Evolutionary conservation across 768 basidiomycete genomes (phyloP).

Genomic region (Lactarius pseudohatsudake): DNA sequence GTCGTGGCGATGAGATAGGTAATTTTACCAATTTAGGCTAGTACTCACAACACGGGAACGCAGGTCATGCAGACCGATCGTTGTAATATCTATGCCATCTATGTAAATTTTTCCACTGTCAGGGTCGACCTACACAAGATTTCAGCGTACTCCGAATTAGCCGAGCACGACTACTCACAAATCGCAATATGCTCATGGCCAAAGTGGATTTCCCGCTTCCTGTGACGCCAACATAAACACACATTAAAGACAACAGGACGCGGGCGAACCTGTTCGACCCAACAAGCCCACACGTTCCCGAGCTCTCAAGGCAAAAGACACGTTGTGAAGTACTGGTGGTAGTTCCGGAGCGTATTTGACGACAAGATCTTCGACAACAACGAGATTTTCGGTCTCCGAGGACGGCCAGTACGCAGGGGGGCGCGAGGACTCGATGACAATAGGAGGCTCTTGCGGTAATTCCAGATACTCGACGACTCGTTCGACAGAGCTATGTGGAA

Average conservation of each 20-base stretch:
- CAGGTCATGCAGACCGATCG: constrained; percentile 80
- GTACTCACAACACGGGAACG: constrained; percentile 65
- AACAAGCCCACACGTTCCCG: constrained; percentile 77
- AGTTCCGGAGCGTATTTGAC: constrained; percentile 85
- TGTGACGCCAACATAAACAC: constrained; percentile 28
- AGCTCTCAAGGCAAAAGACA: constrained; percentile 71
- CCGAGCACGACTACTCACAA: constrained; percentile 46
- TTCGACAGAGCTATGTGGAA: constrained; percentile 68
- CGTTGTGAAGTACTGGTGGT: constrained; percentile 71
- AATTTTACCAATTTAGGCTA: constrained; percentile 1
- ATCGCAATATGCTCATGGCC: constrained; percentile 83
- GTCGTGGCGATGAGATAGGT: constrained; percentile 7
- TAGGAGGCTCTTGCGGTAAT: constrained; percentile 83
- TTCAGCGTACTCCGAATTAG: background rate
- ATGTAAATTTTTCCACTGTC: constrained; percentile 71
- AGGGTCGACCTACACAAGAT: constrained; percentile 61
- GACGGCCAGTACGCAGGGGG: constrained; percentile 96
- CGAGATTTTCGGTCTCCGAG: constrained; percentile 54
- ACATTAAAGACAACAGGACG: background rate
- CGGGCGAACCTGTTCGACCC: constrained; percentile 63
- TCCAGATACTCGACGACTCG: constrained; percentile 90
- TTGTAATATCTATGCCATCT: constrained; percentile 86
- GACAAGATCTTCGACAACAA: constrained; percentile 72
- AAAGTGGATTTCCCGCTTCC: constrained; percentile 83
- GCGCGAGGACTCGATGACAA: constrained; percentile 67